phyloP scores from a whole-genome alignment of 2,329 filamentous ascomycete species.

The Penicillium aurantiogriseum region DNA sequence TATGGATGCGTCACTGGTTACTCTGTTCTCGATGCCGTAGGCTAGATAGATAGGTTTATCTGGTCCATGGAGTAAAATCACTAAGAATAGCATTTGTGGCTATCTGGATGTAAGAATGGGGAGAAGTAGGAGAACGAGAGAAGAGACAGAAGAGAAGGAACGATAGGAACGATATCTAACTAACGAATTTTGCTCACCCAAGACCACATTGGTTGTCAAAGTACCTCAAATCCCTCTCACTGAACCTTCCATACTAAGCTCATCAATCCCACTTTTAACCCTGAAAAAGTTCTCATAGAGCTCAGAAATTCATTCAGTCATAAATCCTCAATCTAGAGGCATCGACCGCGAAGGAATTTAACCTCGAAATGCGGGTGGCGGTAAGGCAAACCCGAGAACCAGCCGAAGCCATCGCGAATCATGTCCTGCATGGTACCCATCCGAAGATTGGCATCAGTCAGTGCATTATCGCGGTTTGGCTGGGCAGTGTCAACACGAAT shows the following conservation, averaged over 20 bases:
- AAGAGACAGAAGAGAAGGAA: neutral
- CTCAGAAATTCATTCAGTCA: neutral
- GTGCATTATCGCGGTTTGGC: neutral
- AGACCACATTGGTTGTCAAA: neutral
- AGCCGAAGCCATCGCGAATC: conserved; percentile 7
- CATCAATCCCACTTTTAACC: neutral
- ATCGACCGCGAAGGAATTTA: neutral
- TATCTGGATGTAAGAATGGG: neutral
- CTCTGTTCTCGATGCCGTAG: neutral
- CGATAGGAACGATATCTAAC: neutral
- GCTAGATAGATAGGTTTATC: neutral
- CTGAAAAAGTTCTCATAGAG: neutral
- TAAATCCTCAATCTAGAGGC: neutral
- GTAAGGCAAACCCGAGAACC: conserved; percentile 9
- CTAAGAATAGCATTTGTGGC: neutral
- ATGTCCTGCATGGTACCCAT: conserved; percentile 5
- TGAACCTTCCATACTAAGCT: neutral
- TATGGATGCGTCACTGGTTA: neutral
- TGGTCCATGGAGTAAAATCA: neutral
- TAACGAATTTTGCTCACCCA: neutral
- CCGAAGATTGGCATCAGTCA: neutral
- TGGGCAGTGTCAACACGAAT: neutral
- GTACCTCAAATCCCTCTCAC: neutral
- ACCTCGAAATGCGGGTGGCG: conserved; percentile 3
- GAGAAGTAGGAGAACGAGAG: neutral